phyloP scores from a whole-genome alignment of 352 stramenopile species.

The Pythium biforme region DNA sequence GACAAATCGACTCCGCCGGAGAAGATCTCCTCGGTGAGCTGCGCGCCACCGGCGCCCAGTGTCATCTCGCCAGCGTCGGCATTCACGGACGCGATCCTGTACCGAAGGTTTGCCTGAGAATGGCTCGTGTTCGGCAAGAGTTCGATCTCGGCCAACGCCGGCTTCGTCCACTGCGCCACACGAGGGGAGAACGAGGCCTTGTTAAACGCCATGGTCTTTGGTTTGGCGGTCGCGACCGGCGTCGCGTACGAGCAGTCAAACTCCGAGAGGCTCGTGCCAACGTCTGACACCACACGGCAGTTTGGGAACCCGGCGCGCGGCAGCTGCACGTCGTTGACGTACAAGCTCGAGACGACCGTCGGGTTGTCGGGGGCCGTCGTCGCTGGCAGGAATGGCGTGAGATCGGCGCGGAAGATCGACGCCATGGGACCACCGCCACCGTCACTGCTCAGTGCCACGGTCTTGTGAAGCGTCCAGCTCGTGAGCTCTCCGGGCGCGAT shows the following conservation, averaged over 20 bases:
- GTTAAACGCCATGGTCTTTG: slow-evolving; percentile 32
- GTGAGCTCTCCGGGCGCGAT: slow-evolving; percentile 31
- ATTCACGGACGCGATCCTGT: slow-evolving; percentile 37
- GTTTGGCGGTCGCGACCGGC: neutral
- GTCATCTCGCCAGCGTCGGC: slow-evolving; percentile 23
- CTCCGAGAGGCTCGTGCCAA: slow-evolving; percentile 10
- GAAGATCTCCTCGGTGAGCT: slow-evolving; percentile 50
- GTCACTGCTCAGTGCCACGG: slow-evolving; percentile 17
- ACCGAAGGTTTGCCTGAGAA: slow-evolving; percentile 41
- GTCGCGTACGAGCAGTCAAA: slow-evolving; percentile 41
- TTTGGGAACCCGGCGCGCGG: slow-evolving; percentile 60
- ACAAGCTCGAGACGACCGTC: slow-evolving; percentile 50
- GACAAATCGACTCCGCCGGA: slow-evolving; percentile 24
- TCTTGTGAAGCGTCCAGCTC: slow-evolving; percentile 46
- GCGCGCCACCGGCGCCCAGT: slow-evolving; percentile 47
- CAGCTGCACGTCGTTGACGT: slow-evolving; percentile 42
- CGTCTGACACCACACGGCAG: slow-evolving; percentile 29
- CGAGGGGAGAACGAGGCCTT: slow-evolving; percentile 41
- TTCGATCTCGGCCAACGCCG: slow-evolving; percentile 30
- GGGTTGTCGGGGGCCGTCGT: slow-evolving; percentile 22
- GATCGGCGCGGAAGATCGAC: slow-evolving; percentile 47
- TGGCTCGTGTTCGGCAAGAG: slow-evolving; percentile 27
- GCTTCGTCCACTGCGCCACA: slow-evolving; percentile 39
- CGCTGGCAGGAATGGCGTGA: slow-evolving; percentile 44
- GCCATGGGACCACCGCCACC: too few species aligned